Percentiles rank a stretch among this genome's conserved stretches.
phyloP scores from a whole-genome alignment of 1,284 basidiomycete species.

The Grifola frondosa region DNA sequence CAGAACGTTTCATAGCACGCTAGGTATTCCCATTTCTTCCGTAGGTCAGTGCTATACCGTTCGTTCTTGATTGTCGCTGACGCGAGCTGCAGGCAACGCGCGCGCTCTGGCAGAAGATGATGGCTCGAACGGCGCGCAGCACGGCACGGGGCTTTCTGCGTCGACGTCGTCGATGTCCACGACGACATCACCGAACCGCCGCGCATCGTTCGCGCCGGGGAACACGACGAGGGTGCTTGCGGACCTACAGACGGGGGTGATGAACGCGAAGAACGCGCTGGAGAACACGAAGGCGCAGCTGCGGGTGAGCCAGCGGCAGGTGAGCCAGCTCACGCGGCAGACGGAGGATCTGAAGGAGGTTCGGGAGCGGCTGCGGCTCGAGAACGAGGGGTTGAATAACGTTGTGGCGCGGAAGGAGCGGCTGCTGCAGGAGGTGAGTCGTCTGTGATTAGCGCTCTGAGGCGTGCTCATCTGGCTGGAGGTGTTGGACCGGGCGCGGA shows the following conservation, averaged over 20 bases:
- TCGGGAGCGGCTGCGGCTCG: conserved; percentile 73
- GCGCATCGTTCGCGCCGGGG: conserved; percentile 66
- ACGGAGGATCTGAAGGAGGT: conserved; percentile 86
- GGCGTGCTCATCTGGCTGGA: conserved; percentile 25
- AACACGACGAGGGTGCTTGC: conserved; percentile 82
- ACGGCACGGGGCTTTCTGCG: conserved; percentile 23
- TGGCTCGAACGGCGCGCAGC: conserved; percentile 17
- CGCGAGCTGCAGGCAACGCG: conserved; percentile 74
- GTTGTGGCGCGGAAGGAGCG: conserved; percentile 86
- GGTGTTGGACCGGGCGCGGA: conserved; percentile 79
- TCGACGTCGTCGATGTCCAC: conserved; percentile 27
- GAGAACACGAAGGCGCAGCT: conserved; percentile 83
- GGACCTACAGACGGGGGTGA: conserved; percentile 79
- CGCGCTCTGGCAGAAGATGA: conserved; percentile 77
- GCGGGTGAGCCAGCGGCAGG: conserved; percentile 71
- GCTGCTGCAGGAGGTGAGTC: conserved; percentile 71
- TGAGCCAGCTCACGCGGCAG: conserved; percentile 77
- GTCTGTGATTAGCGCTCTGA: not conserved
- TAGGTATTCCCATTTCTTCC: conserved; percentile 78
- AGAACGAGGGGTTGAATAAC: conserved; percentile 84
- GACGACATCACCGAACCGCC: conserved; percentile 36
- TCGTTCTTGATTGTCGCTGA: too few relatives aligned
- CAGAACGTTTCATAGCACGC: conserved; percentile 13
- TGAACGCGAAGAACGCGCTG: conserved; percentile 73
- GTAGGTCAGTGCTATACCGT: conserved; percentile 69